Evolutionary conservation across 176 grass and related monocot species (phyloP).

Genomic region (Phoenix dactylifera): DNA sequence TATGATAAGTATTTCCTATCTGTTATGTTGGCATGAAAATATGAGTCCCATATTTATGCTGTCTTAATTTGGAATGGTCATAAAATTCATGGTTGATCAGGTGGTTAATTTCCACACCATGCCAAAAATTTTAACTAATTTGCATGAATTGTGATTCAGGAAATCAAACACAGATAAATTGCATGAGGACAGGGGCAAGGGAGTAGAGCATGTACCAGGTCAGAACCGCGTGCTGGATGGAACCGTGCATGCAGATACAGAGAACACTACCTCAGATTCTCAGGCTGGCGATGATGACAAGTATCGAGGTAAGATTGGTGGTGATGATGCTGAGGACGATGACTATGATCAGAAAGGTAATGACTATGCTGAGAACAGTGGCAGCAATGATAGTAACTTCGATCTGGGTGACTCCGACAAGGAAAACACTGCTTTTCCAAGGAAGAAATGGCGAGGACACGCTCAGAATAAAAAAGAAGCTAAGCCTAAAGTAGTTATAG

Average conservation of each 20-base stretch:
- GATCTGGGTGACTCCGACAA: conserved; percentile 16
- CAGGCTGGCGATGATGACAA: conserved; percentile 13
- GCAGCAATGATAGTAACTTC: conserved; percentile 5
- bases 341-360: conserved; percentile 3
- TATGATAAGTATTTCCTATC: too few relatives aligned
- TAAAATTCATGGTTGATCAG: too few relatives aligned
- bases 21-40: too few relatives aligned
- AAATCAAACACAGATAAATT: background rate
- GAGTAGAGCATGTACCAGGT: conserved; percentile 12
- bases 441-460: conserved; percentile 18
- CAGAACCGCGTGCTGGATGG: conserved; percentile 12
- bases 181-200: background rate
- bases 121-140: too few relatives aligned
- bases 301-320: conserved; percentile 19
- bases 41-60: too few relatives aligned
- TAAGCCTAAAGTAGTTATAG: conserved; percentile 14
- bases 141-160: background rate
- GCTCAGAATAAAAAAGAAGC: conserved; percentile 9
- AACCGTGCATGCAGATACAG: background rate
- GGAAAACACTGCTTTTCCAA: conserved; percentile 11
- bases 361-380: too few relatives aligned
- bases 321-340: conserved; percentile 25
- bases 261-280: conserved; percentile 19
- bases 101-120: too few relatives aligned
- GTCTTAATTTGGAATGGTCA: too few relatives aligned